These are phyloP conservation scores for Claviceps monticola DNA, from an alignment of 2,329 filamentous ascomycete genomes.

Conservation along the genomic window DNA sequence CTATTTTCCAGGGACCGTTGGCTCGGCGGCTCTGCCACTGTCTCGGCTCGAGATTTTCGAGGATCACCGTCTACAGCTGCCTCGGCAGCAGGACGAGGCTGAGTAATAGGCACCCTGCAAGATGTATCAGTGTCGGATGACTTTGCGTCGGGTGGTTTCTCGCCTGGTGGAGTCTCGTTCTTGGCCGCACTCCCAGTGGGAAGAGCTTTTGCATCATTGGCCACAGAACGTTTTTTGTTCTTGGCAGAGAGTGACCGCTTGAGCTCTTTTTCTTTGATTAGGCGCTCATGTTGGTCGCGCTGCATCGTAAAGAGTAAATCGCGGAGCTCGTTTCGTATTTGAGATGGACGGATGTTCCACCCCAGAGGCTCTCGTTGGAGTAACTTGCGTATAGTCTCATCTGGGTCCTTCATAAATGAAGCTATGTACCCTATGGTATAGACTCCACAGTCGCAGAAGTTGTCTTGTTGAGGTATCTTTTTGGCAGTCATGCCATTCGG, in stretches of 20 bases:
- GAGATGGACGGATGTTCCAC: slow-evolving; percentile 41
- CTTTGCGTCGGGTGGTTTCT: neutral
- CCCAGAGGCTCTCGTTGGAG: slow-evolving; percentile 40
- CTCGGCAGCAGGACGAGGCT: no score
- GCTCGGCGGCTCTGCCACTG: neutral
- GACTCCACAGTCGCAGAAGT: slow-evolving; percentile 80
- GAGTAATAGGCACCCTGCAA: neutral
- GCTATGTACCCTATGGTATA: slow-evolving; percentile 76
- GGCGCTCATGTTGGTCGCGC: slow-evolving; percentile 35
- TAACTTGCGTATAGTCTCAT: slow-evolving; percentile 52
- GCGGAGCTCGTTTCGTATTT: slow-evolving; percentile 53
- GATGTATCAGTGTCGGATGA: neutral
- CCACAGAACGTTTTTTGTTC: slow-evolving; percentile 6
- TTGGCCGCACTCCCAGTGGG: neutral
- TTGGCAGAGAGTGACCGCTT: slow-evolving; percentile 16
- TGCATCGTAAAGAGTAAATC: slow-evolving; percentile 51
- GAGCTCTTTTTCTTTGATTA: slow-evolving; percentile 24
- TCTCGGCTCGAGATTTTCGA: neutral
- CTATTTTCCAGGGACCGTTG: slow-evolving; percentile 1
- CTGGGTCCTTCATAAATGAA: slow-evolving; percentile 64
- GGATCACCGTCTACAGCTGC: neutral
- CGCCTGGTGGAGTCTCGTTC: neutral
- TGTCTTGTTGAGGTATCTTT: slow-evolving; percentile 64
- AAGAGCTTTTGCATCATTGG: neutral
- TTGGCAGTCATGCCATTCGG: slow-evolving; percentile 51